Evolutionary conservation across 1,284 basidiomycete genomes (phyloP), one percentile per base, ranked within the genome.

Genomic region (Leccinum subrobustum): DNA sequence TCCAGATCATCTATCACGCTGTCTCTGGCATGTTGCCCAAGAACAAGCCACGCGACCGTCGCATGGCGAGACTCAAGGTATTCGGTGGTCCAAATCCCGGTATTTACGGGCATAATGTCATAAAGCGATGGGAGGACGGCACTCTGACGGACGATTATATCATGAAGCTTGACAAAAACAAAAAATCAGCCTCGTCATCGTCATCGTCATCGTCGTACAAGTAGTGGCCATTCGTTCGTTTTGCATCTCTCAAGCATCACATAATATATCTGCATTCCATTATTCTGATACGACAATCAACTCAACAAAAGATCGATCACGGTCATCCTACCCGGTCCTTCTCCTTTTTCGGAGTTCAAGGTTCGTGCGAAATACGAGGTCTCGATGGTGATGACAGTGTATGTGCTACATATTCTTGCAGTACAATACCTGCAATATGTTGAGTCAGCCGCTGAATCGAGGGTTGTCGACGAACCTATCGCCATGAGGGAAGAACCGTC

Each of bases 21-120:
- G 95, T 98, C 4, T 92, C 95, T 8, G 93, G 95, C 64, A 98
- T 98, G 95, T 80, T 98, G 62, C 95, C 95, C 31, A 98, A 98
- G 77, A 98, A 98, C 81, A 95, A 91, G 65, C 84, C 96, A 63
- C 86, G 95, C 29, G 91, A 96, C 60, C 83, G 91, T 56, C 83
- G 95, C 53, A 77, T 98, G 47, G 92, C 91, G 64, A 81, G 95
- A 57, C 80, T 98, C 54, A 88, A 91, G 65, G 91, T 98, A 67
- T 97, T 95, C 71, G 84, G 91, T 39, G 89, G 84, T 16, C 78
- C 86, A 50, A 83, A 88, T 64, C 87, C 88, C 78, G 89, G 90
- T 29, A 82, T 84, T 16, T 80, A 91, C 59, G 81, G 83, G 60
- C 80, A 80, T 9, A 92, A 92, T 67, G 80, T 92, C 62, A 64